Evolutionary conservation across 1,139 yeast genomes (phyloP).

Genomic region (Hyphopichia buzzinii): DNA sequence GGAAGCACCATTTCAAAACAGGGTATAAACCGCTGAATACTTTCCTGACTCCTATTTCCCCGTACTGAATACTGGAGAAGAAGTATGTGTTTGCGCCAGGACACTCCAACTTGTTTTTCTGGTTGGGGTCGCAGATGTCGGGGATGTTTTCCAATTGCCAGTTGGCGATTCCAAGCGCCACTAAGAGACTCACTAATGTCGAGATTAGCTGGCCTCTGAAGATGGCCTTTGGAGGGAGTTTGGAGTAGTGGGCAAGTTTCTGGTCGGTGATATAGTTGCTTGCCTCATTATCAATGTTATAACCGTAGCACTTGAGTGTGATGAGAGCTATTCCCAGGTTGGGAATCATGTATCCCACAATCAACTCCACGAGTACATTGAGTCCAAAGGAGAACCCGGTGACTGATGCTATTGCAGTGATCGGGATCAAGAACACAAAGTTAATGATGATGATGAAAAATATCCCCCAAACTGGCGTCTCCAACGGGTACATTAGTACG

Average conservation of each 20-base stretch:
- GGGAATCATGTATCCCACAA: conserved; percentile 40
- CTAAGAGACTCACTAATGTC: conserved; percentile 21
- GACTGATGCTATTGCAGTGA: conserved; percentile 35
- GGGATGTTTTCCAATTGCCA: conserved; percentile 26
- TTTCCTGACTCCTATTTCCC: conserved; percentile 36
- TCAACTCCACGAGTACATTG: conserved; percentile 39
- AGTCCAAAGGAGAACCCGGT: conserved; percentile 39
- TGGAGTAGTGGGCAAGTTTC: conserved; percentile 34
- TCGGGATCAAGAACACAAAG: conserved; percentile 34
- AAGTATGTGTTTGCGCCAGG: conserved; percentile 34
- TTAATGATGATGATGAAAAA: conserved; percentile 36
- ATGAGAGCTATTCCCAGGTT: conserved; percentile 38
- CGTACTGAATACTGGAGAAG: conserved; percentile 33
- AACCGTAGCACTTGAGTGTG: conserved; percentile 37
- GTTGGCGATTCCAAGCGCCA: conserved; percentile 27
- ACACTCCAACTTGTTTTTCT: conserved; percentile 28
- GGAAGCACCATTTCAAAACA: conserved; percentile 32
- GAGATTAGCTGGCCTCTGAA: conserved; percentile 34
- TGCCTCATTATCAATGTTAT: conserved; percentile 37
- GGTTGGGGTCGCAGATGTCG: conserved; percentile 26
- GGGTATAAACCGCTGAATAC: conserved; percentile 34
- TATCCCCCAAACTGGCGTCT: conserved; percentile 38
- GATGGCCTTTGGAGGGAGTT: conserved; percentile 33
- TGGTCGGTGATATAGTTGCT: conserved; percentile 36
- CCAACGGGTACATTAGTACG: conserved; percentile 31